phyloP scores from a whole-genome alignment of 169 alveolate genomes.

The Plasmodium vivax region DNA sequence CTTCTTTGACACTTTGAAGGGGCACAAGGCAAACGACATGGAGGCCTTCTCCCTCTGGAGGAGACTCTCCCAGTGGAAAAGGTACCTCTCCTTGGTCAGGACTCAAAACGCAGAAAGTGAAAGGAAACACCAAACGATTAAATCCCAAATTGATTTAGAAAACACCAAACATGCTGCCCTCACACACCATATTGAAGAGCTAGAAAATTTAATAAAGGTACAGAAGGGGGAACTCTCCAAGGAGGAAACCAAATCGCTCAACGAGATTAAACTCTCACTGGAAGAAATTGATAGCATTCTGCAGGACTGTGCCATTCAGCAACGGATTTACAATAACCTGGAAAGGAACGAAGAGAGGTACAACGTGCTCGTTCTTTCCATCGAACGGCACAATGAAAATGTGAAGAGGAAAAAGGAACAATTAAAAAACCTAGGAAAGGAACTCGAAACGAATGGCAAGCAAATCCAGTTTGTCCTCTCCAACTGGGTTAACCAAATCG shows the following conservation, averaged over 20 bases:
- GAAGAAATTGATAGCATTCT: conserved; percentile 76
- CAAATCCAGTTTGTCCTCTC: conserved; percentile 27
- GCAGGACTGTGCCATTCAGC: conserved; percentile 77
- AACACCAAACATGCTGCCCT: conserved; percentile 49
- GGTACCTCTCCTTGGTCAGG: conserved; percentile 14
- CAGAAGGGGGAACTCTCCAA: conserved; percentile 68
- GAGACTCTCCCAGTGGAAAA: conserved; percentile 47
- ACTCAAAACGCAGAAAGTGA: conserved; percentile 63
- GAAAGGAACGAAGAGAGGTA: conserved; percentile 76
- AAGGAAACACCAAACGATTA: conserved; percentile 38
- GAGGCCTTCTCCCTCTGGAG: conserved; percentile 5
- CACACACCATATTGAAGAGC: conserved; percentile 53
- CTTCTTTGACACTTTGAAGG: conserved; percentile 33
- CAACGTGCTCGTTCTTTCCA: conserved; percentile 66
- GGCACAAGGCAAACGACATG: conserved; percentile 53
- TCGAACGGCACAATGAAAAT: conserved; percentile 69
- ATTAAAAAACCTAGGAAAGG: neutral
- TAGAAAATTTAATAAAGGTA: conserved; percentile 61
- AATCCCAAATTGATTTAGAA: conserved; percentile 70
- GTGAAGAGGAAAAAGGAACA: conserved; percentile 69
- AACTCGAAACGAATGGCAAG: neutral
- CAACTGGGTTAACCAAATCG: conserved; percentile 75
- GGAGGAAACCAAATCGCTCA: conserved; percentile 42
- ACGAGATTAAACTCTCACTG: conserved; percentile 64
- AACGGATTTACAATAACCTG: conserved; percentile 75